phyloP scores from a whole-genome alignment of 495 filamentous ascomycete genomes.

The Xylaria cubensis region DNA sequence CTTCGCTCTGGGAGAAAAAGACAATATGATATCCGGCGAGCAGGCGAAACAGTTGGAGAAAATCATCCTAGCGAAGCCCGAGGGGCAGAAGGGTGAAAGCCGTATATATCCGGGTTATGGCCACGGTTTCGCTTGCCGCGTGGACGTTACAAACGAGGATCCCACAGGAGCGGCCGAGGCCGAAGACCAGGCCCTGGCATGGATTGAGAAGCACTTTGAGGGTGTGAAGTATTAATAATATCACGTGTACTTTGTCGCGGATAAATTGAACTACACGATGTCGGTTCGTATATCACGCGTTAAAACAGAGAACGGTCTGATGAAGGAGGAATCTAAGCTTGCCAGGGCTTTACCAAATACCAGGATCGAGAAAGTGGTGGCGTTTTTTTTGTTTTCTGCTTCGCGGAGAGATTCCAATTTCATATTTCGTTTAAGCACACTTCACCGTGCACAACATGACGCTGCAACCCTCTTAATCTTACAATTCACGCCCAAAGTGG shows the following conservation, averaged over 20 bases:
- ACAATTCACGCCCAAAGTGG: neutral
- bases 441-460: slow-evolving; percentile 11
- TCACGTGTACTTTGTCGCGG: neutral
- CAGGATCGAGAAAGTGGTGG: neutral
- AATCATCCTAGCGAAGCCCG: slow-evolving; percentile 27
- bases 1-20: slow-evolving; percentile 32
- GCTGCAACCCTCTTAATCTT: slow-evolving; percentile 14
- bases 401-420: slow-evolving; percentile 1
- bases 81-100: slow-evolving; percentile 29
- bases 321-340: neutral
- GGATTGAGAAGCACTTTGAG: slow-evolving; percentile 30
- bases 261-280: slow-evolving; percentile 10
- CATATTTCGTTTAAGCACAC: neutral
- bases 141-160: slow-evolving; percentile 23
- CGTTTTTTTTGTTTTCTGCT: neutral
- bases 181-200: slow-evolving; percentile 33
- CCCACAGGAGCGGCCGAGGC: slow-evolving; percentile 32
- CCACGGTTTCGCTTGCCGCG: slow-evolving; percentile 35
- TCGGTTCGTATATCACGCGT: neutral
- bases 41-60: slow-evolving; percentile 34
- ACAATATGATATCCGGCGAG: slow-evolving; percentile 16
- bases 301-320: neutral
- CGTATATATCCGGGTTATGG: slow-evolving; percentile 29
- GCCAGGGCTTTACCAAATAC: neutral
- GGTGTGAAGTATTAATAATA: slow-evolving; percentile 13